phyloP scores from a whole-genome alignment of 805 yeast genomes.

The Saturnispora silvae region DNA sequence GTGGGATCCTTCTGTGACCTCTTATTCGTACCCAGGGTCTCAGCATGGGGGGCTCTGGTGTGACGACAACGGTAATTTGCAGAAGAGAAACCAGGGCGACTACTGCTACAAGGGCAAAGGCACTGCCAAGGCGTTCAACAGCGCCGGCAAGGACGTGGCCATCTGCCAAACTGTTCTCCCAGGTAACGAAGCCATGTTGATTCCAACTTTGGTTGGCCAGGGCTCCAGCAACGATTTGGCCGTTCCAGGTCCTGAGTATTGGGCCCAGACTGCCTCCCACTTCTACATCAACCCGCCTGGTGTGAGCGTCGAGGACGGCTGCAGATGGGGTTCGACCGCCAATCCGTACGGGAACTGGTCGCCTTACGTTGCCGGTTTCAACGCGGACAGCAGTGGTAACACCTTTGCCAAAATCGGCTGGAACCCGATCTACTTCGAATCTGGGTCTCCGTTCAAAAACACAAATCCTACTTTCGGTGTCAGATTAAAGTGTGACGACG shows the following conservation, averaged over 20 bases:
- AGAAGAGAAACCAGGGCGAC: constrained; percentile 44
- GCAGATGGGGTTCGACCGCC: constrained; percentile 69
- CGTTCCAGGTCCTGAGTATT: constrained; percentile 77
- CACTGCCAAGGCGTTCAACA: constrained; percentile 47
- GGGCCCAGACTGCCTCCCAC: constrained; percentile 82
- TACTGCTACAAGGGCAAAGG: constrained; percentile 76
- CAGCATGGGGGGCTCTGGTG: constrained; percentile 79
- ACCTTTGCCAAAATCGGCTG: constrained; percentile 82
- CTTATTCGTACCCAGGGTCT: constrained; percentile 67
- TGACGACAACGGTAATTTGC: constrained; percentile 54
- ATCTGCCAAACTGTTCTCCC: constrained; percentile 91
- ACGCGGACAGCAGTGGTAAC: constrained; percentile 56
- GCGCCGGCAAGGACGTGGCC: constrained; percentile 52
- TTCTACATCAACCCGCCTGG: constrained; percentile 82
- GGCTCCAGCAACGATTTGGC: constrained; percentile 48
- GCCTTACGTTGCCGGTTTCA: constrained; percentile 89
- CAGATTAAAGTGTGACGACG: constrained; percentile 62
- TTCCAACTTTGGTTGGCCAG: constrained; percentile 62
- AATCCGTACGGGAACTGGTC: constrained; percentile 84
- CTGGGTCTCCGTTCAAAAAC: constrained; percentile 40
- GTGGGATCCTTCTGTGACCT: constrained; percentile 73
- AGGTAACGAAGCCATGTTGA: constrained; percentile 89
- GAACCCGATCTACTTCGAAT: constrained; percentile 77
- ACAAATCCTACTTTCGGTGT: constrained; percentile 59
- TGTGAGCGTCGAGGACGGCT: constrained; percentile 60